phyloP scores from a whole-genome alignment of 768 basidiomycete genomes.

The Paxillus involutus region DNA sequence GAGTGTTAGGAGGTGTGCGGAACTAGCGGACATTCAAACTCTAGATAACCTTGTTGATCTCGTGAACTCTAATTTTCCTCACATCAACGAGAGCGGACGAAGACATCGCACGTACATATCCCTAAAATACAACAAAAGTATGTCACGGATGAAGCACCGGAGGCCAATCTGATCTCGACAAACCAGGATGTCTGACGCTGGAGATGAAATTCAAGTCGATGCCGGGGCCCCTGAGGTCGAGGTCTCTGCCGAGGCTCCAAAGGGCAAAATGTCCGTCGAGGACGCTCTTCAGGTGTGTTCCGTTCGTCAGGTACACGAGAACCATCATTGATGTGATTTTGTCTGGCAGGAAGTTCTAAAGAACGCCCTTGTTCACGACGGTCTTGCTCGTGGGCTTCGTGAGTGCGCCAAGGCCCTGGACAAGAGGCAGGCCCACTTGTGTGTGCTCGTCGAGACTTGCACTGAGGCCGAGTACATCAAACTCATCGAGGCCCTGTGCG shows the following conservation, averaged over 20 bases:
- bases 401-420: slow-evolving; percentile 98
- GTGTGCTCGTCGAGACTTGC: slow-evolving; percentile 98
- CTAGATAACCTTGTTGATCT: slow-evolving; percentile 23
- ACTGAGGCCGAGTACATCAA: slow-evolving; percentile 99
- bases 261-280: slow-evolving; percentile 95
- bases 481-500: slow-evolving; percentile 99
- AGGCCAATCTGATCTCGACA: slow-evolving; percentile 2
- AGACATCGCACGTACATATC: slow-evolving; percentile 53
- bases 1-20: slow-evolving; percentile 37
- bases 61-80: slow-evolving; percentile 57
- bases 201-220: slow-evolving; percentile 89
- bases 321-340: not conserved
- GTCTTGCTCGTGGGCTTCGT: slow-evolving; percentile 95
- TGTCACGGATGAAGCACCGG: slow-evolving; percentile 15
- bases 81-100: slow-evolving; percentile 97
- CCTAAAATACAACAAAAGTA: slow-evolving; percentile 40
- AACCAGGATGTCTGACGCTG: slow-evolving; percentile 92
- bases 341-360: slow-evolving; percentile 89
- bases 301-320: not conserved
- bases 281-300: slow-evolving; percentile 79
- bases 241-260: slow-evolving; percentile 86
- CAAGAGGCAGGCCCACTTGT: slow-evolving; percentile 97
- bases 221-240: slow-evolving; percentile 66
- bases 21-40: slow-evolving; percentile 51
- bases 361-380: slow-evolving; percentile 97